Conservation (phyloP, 2,329 filamentous ascomycete species). For the Leptosphaerulina australis region DNA sequence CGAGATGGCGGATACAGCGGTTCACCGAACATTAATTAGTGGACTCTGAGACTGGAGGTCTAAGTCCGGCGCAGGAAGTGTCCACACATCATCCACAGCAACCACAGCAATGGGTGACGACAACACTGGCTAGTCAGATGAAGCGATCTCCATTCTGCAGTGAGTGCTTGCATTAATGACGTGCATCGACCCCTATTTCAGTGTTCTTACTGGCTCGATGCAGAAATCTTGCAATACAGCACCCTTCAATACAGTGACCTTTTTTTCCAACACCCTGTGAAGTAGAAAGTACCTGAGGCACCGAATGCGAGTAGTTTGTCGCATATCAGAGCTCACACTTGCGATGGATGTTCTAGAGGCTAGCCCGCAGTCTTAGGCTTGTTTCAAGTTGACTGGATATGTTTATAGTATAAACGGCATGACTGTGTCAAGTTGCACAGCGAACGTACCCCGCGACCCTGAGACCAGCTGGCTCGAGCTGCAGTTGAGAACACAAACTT, state of each 20-base stretch:
- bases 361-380: slow-evolving; percentile 1
- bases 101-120: not conserved
- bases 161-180: slow-evolving; percentile 7
- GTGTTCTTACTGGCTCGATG: not conserved
- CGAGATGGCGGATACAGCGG: no score
- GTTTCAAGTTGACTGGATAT: slow-evolving; percentile 18
- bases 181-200: slow-evolving; percentile 7
- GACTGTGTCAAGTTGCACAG: slow-evolving; percentile 9
- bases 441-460: slow-evolving; percentile 12
- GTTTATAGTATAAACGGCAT: no score
- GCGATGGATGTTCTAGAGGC: slow-evolving; percentile 5
- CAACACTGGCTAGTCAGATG: not conserved
- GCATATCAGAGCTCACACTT: not conserved
- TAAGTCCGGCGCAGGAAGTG: not conserved
- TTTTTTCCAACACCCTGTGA: not conserved
- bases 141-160: slow-evolving; percentile 8
- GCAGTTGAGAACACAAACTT: slow-evolving; percentile 2
- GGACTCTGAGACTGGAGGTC: not conserved
- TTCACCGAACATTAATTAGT: no score
- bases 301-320: not conserved
- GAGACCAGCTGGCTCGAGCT: slow-evolving; percentile 13
- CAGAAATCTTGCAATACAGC: slow-evolving; percentile 1
- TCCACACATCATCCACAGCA: not conserved
- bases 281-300: not conserved
- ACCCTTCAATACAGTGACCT: not conserved